These are phyloP conservation scores for Penicillium sp. DNA, from an alignment of 2,329 filamentous ascomycete genomes.

Conservation along the genomic window DNA sequence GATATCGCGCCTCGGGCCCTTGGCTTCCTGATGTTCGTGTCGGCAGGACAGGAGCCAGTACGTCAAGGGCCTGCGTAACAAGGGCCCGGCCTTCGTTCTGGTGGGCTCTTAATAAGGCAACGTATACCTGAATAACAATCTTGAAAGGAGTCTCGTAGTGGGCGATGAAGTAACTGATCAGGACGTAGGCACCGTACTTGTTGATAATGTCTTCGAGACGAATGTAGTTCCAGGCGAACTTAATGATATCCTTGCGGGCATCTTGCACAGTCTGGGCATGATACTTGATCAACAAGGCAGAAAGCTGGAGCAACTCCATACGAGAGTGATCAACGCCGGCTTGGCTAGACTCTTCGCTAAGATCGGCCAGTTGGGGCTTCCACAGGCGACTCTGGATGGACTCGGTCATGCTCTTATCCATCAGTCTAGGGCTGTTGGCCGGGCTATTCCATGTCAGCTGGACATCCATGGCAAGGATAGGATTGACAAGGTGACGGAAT, in stretches of 20 bases:
- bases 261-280: constrained; percentile 84
- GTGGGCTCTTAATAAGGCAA: constrained; percentile 83
- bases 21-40: constrained; percentile 59
- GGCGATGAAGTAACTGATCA: constrained; percentile 96
- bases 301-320: constrained; percentile 93
- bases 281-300: constrained; percentile 92
- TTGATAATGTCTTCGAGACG: constrained; percentile 98
- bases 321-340: constrained; percentile 90
- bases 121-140: constrained; percentile 93
- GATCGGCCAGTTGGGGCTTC: constrained; percentile 80
- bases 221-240: constrained; percentile 98
- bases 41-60: constrained; percentile 89
- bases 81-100: constrained; percentile 90
- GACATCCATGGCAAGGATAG: constrained; percentile 93
- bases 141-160: constrained; percentile 95
- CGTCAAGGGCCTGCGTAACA: constrained; percentile 88
- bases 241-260: constrained; percentile 94
- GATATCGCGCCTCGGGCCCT: constrained; percentile 65
- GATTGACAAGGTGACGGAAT: constrained; percentile 88
- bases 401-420: constrained; percentile 83
- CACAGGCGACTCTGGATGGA: constrained; percentile 89
- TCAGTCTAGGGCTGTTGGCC: constrained; percentile 62
- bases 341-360: constrained; percentile 75
- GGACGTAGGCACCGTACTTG: constrained; percentile 94
- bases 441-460: constrained; percentile 69